Evolutionary conservation across 768 basidiomycete genomes (phyloP).

Genomic region (Pleurotus ostreatus): DNA sequence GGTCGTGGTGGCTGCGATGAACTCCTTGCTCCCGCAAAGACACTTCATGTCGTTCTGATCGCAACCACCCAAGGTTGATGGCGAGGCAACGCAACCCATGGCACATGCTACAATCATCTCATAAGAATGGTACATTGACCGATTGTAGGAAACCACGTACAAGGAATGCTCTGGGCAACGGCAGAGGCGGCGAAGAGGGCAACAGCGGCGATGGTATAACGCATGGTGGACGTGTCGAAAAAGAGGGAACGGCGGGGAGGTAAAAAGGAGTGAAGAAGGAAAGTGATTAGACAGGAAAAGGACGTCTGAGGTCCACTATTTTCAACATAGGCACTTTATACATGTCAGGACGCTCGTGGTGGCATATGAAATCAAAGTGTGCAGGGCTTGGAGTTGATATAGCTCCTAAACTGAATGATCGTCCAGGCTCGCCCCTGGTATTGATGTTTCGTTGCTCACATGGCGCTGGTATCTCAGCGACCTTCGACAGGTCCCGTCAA

Average conservation of each 20-base stretch:
- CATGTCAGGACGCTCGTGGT: neutral
- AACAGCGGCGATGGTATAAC: constrained; percentile 39
- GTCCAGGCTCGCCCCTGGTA: neutral
- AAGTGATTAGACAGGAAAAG: neutral
- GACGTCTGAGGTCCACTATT: too few species aligned
- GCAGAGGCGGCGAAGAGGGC: constrained; percentile 36
- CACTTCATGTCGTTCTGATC: constrained; percentile 12
- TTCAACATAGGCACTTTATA: neutral
- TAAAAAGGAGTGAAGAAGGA: constrained; percentile 8
- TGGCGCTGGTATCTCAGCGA: neutral
- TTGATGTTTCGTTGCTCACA: constrained; percentile 7
- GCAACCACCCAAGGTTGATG: constrained; percentile 10
- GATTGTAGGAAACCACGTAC: constrained; percentile 20
- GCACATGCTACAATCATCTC: neutral
- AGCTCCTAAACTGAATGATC: neutral
- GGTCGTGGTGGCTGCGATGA: constrained; percentile 13
- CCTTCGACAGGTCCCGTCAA: neutral
- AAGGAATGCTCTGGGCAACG: constrained; percentile 34
- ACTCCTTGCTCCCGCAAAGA: constrained; percentile 12
- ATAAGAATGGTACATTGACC: neutral
- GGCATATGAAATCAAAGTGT: neutral
- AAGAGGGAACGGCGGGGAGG: constrained; percentile 15
- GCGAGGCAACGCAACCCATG: constrained; percentile 6
- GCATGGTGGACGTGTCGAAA: constrained; percentile 39
- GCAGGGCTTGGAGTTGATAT: constrained; percentile 1